Base-by-base conservation (phyloP, 495 filamentous ascomycete species). In the Trichocladium antarcticum region DNA sequence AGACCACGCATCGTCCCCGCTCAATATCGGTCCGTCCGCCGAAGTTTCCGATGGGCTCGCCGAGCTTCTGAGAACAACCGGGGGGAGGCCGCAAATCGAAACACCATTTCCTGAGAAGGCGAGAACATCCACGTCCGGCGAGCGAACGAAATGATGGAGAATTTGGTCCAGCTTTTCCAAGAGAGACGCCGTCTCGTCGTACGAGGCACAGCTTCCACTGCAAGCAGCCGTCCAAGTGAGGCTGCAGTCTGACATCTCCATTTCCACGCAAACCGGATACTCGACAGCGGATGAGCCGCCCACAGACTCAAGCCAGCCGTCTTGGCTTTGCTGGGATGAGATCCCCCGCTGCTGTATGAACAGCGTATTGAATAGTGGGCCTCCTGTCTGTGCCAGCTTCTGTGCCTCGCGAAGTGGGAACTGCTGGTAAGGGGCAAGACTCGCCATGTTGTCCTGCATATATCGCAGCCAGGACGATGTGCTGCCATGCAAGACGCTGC, bases 261-360 rank as follows among this genome's bases (percentile, higher is more conserved):
- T 78, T 63, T 93, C 87, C 2, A 84, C 74, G 51, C 83, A 87
- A n/a, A 89, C 62, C 0, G 83, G 83, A 56, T 87, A 90, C 49
- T 89, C 85, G 16, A 86, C 77, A 41, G 76, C 71, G 0, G 85
- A 78, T 10, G 57, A 59, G 10, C 81, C 77, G 24, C 75, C 69
- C 6, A 81, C 62, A 16, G 83, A 82, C 37, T 64, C 67, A 81
- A 76, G 6, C 57, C 14, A n/a, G 15, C 1, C 10, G 0, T 28
- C 35, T 2, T 11, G 22, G 4, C 2, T n/a, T 4, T 3, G 6
- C 16, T 34, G 15, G 5, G 16, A 7, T 1, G 24, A 7, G 12
- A 45, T 20, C 19, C 16, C 5, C 45, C 27, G 67, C 58, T 89
- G 85, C 22, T 80, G 77, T 16, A 89, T 79, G 55, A 88, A 89